Percentiles rank a stretch among this genome's conserved stretches.
These are phyloP conservation scores for Cladophialophora yegresii DNA, from an alignment of 2,329 filamentous ascomycete genomes.

Conservation along the genomic window DNA sequence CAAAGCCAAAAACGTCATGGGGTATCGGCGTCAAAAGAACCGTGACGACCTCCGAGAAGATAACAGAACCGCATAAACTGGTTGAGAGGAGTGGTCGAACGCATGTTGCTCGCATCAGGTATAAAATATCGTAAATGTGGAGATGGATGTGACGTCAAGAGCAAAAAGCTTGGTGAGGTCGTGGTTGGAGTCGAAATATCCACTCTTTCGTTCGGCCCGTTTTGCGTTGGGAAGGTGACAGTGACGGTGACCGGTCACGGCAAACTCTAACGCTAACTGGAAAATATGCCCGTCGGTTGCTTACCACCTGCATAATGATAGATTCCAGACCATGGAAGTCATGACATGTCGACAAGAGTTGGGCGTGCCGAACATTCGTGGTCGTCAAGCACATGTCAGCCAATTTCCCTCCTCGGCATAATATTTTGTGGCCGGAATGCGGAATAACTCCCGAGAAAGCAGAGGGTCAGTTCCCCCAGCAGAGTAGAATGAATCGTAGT, in stretches of 20 bases:
- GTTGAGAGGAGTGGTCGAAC: neutral
- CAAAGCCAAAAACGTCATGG: slow-evolving; percentile 5
- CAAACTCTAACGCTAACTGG: too few species aligned
- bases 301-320: slow-evolving; percentile 1
- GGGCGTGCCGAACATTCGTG: slow-evolving; percentile 2
- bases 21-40: slow-evolving; percentile 17
- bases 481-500: neutral
- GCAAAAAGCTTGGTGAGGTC: neutral
- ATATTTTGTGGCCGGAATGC: neutral
- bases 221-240: slow-evolving; percentile 10
- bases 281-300: neutral
- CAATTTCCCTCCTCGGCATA: slow-evolving; percentile 16
- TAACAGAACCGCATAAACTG: neutral
- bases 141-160: slow-evolving; percentile 14
- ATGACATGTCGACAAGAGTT: neutral
- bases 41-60: slow-evolving; percentile 10
- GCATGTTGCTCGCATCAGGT: slow-evolving; percentile 5
- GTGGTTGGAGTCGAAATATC: neutral
- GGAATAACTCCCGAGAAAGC: neutral
- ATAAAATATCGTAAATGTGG: slow-evolving; percentile 9
- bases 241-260: neutral
- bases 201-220: neutral
- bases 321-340: neutral
- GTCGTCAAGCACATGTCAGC: slow-evolving; percentile 22
- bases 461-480: neutral